phyloP scores from a whole-genome alignment of 331 rosid species.

The Pyracantha coccinea region DNA sequence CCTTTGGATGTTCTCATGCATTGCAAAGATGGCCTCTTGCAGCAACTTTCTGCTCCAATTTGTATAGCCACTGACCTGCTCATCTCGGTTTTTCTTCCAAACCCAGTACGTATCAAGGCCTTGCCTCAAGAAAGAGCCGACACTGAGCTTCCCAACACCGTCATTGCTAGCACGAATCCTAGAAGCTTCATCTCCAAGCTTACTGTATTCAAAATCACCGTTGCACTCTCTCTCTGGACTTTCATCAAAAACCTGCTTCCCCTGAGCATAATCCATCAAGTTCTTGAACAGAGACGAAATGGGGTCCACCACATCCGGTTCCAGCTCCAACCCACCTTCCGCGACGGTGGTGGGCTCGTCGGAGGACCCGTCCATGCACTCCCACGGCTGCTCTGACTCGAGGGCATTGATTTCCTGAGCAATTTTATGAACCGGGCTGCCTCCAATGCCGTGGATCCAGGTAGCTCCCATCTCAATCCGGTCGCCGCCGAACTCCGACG shows the following conservation, averaged over 20 bases:
- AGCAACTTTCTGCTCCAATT: constrained; percentile 55
- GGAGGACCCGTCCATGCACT: constrained; percentile 74
- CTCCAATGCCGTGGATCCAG: constrained; percentile 97
- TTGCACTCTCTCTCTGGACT: constrained; percentile 4
- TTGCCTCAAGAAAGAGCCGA: constrained; percentile 56
- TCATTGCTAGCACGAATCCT: constrained; percentile 20
- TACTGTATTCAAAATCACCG: constrained; percentile 17
- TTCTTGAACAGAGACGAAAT: constrained; percentile 54
- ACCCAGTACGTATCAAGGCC: constrained; percentile 56
- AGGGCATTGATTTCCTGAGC: constrained; percentile 65
- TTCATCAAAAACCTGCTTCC: constrained; percentile 20
- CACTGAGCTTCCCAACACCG: constrained; percentile 29
- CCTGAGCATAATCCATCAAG: constrained; percentile 70
- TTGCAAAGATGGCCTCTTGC: constrained; percentile 65
- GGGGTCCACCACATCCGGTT: constrained; percentile 48
- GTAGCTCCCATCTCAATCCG: constrained; percentile 96
- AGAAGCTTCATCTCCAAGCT: constrained; percentile 30
- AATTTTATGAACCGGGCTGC: constrained; percentile 75
- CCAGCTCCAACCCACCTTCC: constrained; percentile 64
- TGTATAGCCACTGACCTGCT: constrained; percentile 36
- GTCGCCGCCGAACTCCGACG: constrained; percentile 89
- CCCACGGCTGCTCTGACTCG: constrained; percentile 80
- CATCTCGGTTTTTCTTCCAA: constrained; percentile 23
- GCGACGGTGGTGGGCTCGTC: constrained; percentile 54
- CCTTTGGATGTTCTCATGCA: constrained; percentile 77